These are phyloP conservation scores for Hypoxylon sp. DNA, from an alignment of 2,329 filamentous ascomycete genomes.

Conservation along the genomic window DNA sequence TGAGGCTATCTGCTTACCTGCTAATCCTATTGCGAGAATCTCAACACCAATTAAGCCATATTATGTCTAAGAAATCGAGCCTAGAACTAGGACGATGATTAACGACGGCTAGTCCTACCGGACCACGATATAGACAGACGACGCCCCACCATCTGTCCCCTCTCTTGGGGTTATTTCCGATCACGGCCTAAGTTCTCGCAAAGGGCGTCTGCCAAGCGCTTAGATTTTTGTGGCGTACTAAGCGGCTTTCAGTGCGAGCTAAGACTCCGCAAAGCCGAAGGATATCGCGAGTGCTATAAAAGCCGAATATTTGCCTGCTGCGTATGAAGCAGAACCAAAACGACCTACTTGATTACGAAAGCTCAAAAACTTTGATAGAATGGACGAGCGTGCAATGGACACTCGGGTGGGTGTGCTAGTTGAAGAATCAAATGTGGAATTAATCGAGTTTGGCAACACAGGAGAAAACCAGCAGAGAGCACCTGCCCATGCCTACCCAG, in stretches of 20 bases:
- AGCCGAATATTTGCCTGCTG: not conserved
- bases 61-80: not conserved
- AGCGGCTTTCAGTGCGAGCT: not conserved
- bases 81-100: not conserved
- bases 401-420: not conserved
- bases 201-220: slow-evolving; percentile 12
- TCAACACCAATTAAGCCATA: not conserved
- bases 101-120: not conserved
- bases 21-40: too few species aligned
- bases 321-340: not conserved
- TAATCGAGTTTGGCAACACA: slow-evolving; percentile 15
- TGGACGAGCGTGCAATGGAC: not conserved
- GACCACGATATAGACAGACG: not conserved
- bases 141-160: not conserved
- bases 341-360: not conserved
- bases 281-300: not conserved
- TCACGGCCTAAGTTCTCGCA: slow-evolving; percentile 19
- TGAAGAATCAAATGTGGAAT: slow-evolving; percentile 19
- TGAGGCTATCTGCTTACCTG: too few species aligned
- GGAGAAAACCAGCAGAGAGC: slow-evolving; percentile 14
- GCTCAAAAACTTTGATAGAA: not conserved
- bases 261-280: not conserved
- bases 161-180: slow-evolving; percentile 18
- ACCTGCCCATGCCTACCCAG: slow-evolving; percentile 27
- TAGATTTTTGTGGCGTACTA: not conserved